Base-by-base conservation (phyloP, 495 filamentous ascomycete genomes). In the Astrocystis sublimbata region DNA sequence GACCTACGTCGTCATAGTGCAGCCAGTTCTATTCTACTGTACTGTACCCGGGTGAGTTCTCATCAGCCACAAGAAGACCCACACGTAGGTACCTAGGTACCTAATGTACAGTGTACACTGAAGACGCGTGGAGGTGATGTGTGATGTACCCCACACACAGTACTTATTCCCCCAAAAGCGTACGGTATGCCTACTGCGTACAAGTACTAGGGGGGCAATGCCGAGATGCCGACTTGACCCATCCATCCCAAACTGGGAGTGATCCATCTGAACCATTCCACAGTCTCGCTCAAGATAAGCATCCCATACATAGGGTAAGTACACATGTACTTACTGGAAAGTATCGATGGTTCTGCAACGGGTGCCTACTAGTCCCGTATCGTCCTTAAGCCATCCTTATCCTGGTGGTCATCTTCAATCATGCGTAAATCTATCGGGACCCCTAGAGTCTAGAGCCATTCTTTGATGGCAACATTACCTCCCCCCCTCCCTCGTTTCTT, bases 191-290 rank as follows among this genome's bases (percentile, higher is more conserved):
- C n/a, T n/a, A n/a, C n/a, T n/a, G n/a, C n/a, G n/a, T n/a, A n/a
- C n/a, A n/a, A n/a, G n/a, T n/a, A n/a, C 38, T 4, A 41, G n/a
- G 12, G 10, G 31, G n/a, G n/a, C n/a, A 36, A 36, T 13, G 49
- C 54, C 56, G 56, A 58, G 28, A 58, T 8, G 1, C 56, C 56
- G 56, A 58, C 56, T 42, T 40, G 33, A 24, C 15, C 26, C 47
- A 31, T 13, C 43, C 15, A 15, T 10, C 19, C 21, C 21, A 30
- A 50, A 50, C 13, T 6, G 13, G 36, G 10, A 54, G 24, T 38
- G 9, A 17, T 19, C 38, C 19, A 2, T 2, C 21, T 24, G 30
- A 52, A 23, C 4, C 28, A 26, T 26, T 8, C 2, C 50, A 12
- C n/a, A 50, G 4, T 31, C 30, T 21, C n/a, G n/a, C n/a, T n/a